These are phyloP conservation scores for Chloranthus sessilifolius DNA, from an alignment of 164 flowering plant species.

Conservation along the genomic window DNA sequence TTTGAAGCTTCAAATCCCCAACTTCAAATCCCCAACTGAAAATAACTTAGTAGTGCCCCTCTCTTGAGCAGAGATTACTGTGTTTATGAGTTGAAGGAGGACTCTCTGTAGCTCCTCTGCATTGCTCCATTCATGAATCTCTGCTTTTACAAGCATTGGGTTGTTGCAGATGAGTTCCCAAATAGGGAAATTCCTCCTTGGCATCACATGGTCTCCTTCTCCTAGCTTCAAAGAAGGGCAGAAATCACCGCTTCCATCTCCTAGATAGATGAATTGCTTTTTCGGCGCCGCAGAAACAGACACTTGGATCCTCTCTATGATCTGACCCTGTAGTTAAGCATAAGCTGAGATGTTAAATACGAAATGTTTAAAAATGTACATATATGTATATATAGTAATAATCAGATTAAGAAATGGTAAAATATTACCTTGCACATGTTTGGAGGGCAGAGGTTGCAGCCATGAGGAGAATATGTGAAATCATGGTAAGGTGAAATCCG, in stretches of 20 bases:
- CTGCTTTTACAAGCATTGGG: conserved; percentile 43
- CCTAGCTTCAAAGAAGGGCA: conserved; percentile 65
- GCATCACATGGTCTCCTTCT: conserved; percentile 52
- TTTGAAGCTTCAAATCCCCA: too few relatives aligned
- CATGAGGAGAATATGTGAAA: conserved; percentile 50
- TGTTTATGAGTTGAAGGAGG: conserved; percentile 26
- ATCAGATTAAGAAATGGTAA: too few relatives aligned
- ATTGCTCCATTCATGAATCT: conserved; percentile 58
- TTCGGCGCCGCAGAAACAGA: conserved; percentile 23
- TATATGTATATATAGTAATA: background rate
- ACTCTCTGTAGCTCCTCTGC: conserved; percentile 53
- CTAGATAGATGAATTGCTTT: conserved; percentile 62
- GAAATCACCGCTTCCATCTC: conserved; percentile 74
- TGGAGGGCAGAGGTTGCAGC: conserved; percentile 73
- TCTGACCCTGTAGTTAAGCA: conserved; percentile 31
- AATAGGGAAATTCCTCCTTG: conserved; percentile 63
- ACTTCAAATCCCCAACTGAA: conserved; percentile 16
- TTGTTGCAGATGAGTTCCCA: conserved; percentile 58
- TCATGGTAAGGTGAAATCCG: conserved; percentile 69
- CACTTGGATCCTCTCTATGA: conserved; percentile 50
- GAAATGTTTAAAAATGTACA: background rate
- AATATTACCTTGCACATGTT: conserved; percentile 89
- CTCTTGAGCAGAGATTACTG: conserved; percentile 4
- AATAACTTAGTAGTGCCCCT: background rate
- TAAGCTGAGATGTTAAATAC: background rate